phyloP scores from a whole-genome alignment of 2,329 filamentous ascomycete genomes.

The Penicillium fuscoglaucum region DNA sequence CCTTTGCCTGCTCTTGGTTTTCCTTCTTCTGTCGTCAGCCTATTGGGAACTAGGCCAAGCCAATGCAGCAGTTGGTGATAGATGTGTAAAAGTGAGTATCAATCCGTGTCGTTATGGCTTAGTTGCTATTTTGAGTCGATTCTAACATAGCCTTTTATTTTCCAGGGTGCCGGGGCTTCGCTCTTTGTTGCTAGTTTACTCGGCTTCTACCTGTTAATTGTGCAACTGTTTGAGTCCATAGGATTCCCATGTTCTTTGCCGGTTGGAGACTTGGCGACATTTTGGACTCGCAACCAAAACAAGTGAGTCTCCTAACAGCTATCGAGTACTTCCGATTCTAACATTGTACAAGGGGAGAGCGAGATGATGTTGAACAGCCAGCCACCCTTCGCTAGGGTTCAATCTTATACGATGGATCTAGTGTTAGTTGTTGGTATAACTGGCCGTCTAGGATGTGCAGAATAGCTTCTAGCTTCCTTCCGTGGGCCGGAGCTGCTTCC shows the following conservation, averaged over 20 bases:
- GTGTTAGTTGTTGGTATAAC: not conserved
- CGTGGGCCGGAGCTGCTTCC: too few relatives aligned
- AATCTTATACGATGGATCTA: too few relatives aligned
- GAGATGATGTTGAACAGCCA: not conserved
- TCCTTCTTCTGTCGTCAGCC: constrained; percentile 59
- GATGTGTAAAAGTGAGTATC: constrained; percentile 29
- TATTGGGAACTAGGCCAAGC: constrained; percentile 58
- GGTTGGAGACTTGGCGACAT: constrained; percentile 33
- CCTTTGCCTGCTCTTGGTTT: constrained; percentile 59
- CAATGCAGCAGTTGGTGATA: constrained; percentile 31
- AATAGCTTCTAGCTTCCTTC: not conserved
- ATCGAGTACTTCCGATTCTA: not conserved
- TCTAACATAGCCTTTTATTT: not conserved
- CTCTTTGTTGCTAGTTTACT: constrained; percentile 50
- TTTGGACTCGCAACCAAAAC: constrained; percentile 14
- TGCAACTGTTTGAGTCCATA: constrained; percentile 54
- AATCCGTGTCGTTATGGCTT: too few relatives aligned
- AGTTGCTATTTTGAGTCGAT: not conserved
- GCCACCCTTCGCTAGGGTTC: too few relatives aligned
- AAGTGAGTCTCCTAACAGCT: constrained; percentile 4
- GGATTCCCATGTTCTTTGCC: constrained; percentile 56
- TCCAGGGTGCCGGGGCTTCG: constrained; percentile 48
- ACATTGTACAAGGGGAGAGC: not conserved
- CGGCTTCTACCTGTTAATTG: constrained; percentile 57
- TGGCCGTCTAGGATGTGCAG: not conserved